Base-by-base conservation (phyloP, 768 basidiomycete genomes). In the Naganishia onofrii region DNA sequence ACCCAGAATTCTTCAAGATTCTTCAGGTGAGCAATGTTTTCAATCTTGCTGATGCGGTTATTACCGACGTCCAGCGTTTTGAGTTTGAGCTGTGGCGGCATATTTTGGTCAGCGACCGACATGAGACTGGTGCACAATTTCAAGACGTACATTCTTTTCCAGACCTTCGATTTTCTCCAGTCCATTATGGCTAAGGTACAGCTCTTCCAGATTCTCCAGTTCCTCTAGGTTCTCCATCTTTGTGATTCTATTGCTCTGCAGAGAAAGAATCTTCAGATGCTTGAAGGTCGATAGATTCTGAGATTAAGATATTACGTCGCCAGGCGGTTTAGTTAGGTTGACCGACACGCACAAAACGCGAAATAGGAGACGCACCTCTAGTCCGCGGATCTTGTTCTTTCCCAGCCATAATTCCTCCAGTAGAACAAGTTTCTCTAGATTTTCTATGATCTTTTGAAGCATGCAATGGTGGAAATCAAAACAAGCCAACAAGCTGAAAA, bases 1-100 rank as follows among this genome's bases (percentile, higher is more conserved):
- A 94, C 93, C 96, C 96, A 99, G 74, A 99, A 85, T 78, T 99
- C 96, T 76, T 93, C 90, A n/a, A 99, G 82, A 3, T 83, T 78
- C 4, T 75, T 83, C 10, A 96, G 83, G 79, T 95, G 91, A 0
- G 90, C 87, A 29, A 97, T 77, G 68, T 91, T 91, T 77, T 95
- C 93, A 29, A 96, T 85, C 67, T 84, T 84, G 46, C 86, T 80
- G 58, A 99, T 85, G 75, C 89, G 89, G 78, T 99, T 99, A 75
- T 87, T 88, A 23, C 91, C 92, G 15, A 95, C 80, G 74, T 99
- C 96, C 29, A 99, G 83, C 0, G 92, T 94, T 32, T 87, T 88
- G 19, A 99, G 85, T 72, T 90, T 90, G 42, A 72, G 72, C 87
- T 87, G 72, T 7, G 28, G 52, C 19, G 52, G 26, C 21, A 12